Percentiles rank a stretch among this genome's conserved stretches.
These are phyloP conservation scores for Mortierella sp. DNA, from an alignment of 371 early-diverging fungal genomes.

Conservation along the genomic window DNA sequence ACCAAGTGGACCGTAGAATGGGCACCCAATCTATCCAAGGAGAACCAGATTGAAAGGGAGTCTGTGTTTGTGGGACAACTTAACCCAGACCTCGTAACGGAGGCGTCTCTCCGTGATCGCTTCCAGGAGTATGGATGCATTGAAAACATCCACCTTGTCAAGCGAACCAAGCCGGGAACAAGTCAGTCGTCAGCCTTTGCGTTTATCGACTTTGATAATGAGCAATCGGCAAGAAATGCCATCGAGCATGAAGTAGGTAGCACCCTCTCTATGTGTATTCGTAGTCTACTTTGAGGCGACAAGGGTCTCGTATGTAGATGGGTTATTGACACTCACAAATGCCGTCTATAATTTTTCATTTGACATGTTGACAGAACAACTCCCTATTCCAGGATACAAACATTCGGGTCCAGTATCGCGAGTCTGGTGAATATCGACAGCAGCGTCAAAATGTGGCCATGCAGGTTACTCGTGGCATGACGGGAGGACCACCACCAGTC, in stretches of 20 bases:
- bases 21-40: slow-evolving; percentile 65
- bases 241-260: slow-evolving; percentile 68
- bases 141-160: slow-evolving; percentile 62
- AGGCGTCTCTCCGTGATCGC: slow-evolving; percentile 57
- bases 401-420: slow-evolving; percentile 57
- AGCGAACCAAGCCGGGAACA: slow-evolving; percentile 44
- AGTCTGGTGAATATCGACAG: slow-evolving; percentile 49
- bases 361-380: slow-evolving; percentile 41
- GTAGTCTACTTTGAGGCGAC: too few species aligned
- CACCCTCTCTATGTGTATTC: not conserved
- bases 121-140: slow-evolving; percentile 74
- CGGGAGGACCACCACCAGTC: not conserved
- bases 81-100: slow-evolving; percentile 60
- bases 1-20: slow-evolving; percentile 76
- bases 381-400: slow-evolving; percentile 37
- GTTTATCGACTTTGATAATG: slow-evolving; percentile 72
- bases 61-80: slow-evolving; percentile 82
- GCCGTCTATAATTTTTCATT: not conserved
- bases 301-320: too few species aligned
- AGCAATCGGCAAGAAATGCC: slow-evolving; percentile 62
- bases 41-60: slow-evolving; percentile 60
- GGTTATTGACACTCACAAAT: too few species aligned
- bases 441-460: slow-evolving; percentile 37
- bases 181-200: slow-evolving; percentile 55
- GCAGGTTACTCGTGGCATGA: slow-evolving; percentile 14